phyloP scores from a whole-genome alignment of 2,329 filamentous ascomycete species.

The Ceratocystis destructans region DNA sequence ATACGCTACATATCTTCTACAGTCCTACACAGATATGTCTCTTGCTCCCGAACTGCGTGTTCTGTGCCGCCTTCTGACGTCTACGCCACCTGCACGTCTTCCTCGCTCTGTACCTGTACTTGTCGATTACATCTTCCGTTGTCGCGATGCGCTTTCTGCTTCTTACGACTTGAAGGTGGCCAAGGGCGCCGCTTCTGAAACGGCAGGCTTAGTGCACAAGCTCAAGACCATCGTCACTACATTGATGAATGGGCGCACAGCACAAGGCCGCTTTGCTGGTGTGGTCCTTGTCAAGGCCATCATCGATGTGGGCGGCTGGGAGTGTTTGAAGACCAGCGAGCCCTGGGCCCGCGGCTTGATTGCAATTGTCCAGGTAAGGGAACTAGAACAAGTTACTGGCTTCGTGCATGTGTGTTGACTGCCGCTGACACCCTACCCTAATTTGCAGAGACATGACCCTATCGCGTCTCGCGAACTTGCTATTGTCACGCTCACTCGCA shows the following conservation, averaged over 20 bases:
- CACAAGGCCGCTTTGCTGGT: constrained; percentile 64
- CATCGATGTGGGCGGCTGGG: constrained; percentile 73
- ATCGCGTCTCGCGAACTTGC: constrained; percentile 60
- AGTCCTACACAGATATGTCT: constrained; percentile 25
- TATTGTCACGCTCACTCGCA: constrained; percentile 63
- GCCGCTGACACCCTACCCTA: constrained; percentile 14
- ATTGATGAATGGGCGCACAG: constrained; percentile 60
- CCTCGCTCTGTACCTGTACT: constrained; percentile 60
- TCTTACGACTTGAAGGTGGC: constrained; percentile 43
- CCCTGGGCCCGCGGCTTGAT: constrained; percentile 69
- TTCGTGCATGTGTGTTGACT: constrained; percentile 18
- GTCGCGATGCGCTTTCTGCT: constrained; percentile 47
- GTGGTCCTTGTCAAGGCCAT: constrained; percentile 66
- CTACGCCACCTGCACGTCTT: constrained; percentile 58
- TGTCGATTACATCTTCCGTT: constrained; percentile 44
- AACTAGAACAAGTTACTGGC: constrained; percentile 16
- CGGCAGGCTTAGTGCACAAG: constrained; percentile 61
- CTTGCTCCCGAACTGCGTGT: constrained; percentile 46
- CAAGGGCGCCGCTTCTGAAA: constrained; percentile 50
- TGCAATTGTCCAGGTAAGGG: constrained; percentile 53
- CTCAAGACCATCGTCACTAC: constrained; percentile 65
- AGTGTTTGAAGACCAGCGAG: constrained; percentile 57
- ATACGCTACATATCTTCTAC: not conserved
- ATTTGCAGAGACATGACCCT: constrained; percentile 62
- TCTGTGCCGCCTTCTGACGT: constrained; percentile 55